Conservation (phyloP, 768 basidiomycete species). For the Tremella mesenterica region DNA sequence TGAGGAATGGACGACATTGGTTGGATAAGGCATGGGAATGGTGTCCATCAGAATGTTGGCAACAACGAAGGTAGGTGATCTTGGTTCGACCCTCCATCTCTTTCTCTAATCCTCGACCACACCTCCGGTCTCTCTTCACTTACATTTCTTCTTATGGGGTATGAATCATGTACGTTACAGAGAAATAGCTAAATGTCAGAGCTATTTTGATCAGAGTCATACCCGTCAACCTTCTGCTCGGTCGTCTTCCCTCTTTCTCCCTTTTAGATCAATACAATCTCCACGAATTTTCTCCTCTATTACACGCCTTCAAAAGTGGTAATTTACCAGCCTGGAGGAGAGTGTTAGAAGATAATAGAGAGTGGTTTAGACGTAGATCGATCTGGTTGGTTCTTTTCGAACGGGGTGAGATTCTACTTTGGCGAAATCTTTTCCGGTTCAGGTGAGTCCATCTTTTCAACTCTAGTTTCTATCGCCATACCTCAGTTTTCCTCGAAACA, state of each 20-base stretch:
- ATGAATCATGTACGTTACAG: background rate
- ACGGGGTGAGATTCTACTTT: conserved; percentile 35
- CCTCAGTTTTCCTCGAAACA: background rate
- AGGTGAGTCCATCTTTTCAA: conserved; percentile 19
- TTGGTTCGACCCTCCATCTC: background rate
- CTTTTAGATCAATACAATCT: conserved; percentile 23
- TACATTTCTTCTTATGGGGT: background rate
- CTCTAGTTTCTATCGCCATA: no score
- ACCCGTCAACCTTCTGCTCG: conserved; percentile 32
- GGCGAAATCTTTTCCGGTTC: conserved; percentile 29
- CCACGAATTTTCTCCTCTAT: conserved; percentile 17
- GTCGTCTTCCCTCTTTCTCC: conserved; percentile 14
- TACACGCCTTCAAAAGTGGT: conserved; percentile 23
- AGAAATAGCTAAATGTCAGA: conserved; percentile 6
- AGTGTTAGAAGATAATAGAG: conserved; percentile 16
- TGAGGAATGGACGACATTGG: conserved; percentile 24
- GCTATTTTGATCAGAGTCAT: conserved; percentile 35
- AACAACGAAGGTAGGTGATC: conserved; percentile 24
- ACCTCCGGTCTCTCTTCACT: background rate
- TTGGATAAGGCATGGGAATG: conserved; percentile 29
- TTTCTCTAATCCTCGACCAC: background rate
- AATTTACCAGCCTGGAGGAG: conserved; percentile 25
- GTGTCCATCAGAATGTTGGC: conserved; percentile 20
- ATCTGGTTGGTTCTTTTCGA: conserved; percentile 38
- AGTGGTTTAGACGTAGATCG: conserved; percentile 29